These are phyloP conservation scores for Diplotaxis tenuifolia DNA, from an alignment of 345 rosid species.

Conservation along the genomic window DNA sequence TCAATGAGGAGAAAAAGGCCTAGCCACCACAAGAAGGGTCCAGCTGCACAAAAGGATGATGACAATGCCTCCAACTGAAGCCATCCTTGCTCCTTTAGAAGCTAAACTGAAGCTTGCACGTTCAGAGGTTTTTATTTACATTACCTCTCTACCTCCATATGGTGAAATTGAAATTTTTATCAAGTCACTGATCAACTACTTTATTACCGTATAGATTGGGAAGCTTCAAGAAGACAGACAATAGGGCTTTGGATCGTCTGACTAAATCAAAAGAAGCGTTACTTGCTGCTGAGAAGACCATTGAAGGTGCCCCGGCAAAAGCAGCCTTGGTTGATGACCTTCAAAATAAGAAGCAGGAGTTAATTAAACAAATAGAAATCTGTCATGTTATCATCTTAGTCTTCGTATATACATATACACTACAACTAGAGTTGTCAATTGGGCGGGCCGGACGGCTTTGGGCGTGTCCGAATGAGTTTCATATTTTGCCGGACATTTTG, in stretches of 20 bases:
- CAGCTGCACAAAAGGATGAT: conserved; percentile 99
- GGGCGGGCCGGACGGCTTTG: too few species aligned
- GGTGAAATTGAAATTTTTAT: not conserved
- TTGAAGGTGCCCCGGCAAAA: conserved; percentile 85
- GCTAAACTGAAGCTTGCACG: conserved; percentile 98
- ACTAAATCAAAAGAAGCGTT: conserved; percentile 97
- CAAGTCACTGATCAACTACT: not conserved
- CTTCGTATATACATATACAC: conserved; percentile 8
- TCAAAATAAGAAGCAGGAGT: conserved; percentile 95
- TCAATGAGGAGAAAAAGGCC: conserved; percentile 97
- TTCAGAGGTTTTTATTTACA: conserved; percentile 63
- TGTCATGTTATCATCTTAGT: conserved; percentile 62
- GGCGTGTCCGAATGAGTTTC: too few species aligned
- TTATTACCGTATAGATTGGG: conserved; percentile 60
- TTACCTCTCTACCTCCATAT: not conserved
- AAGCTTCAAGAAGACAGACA: conserved; percentile 99
- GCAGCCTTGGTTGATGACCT: conserved; percentile 99
- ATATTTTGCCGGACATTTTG: too few species aligned
- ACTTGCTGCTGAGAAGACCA: conserved; percentile 94
- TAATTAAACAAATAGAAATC: conserved; percentile 96
- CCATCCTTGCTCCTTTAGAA: conserved; percentile 98
- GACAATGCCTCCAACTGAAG: conserved; percentile 99
- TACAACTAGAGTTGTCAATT: too few species aligned
- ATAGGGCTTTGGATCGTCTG: conserved; percentile 96
- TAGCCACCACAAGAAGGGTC: conserved; percentile 97